These are phyloP conservation scores for Mycena capillaripes DNA, from an alignment of 768 basidiomycete species.

Conservation along the genomic window DNA sequence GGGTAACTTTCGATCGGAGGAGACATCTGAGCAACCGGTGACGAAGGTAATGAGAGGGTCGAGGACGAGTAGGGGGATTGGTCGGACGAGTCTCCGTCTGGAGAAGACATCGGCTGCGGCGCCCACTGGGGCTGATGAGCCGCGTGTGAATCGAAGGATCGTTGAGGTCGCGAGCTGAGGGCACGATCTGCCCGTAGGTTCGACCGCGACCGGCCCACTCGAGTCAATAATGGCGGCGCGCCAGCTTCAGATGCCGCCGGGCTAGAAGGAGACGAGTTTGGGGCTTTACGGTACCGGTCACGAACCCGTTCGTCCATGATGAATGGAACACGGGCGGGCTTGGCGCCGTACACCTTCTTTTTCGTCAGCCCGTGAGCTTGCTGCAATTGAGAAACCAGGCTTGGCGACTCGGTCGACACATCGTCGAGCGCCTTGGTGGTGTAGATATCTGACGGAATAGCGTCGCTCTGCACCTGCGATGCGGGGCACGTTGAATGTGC, in stretches of 20 bases:
- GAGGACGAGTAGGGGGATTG: conserved; percentile 23
- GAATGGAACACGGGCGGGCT: conserved; percentile 65
- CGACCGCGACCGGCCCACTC: not conserved
- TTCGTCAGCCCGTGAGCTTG: conserved; percentile 79
- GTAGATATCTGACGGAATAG: conserved; percentile 17
- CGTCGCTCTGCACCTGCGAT: not conserved
- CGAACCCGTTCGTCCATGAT: conserved; percentile 65
- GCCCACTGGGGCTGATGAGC: not conserved
- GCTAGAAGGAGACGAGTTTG: conserved; percentile 44
- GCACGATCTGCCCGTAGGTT: conserved; percentile 14
- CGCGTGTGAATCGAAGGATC: conserved; percentile 11
- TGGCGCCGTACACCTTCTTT: conserved; percentile 74
- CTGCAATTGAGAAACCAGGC: conserved; percentile 73
- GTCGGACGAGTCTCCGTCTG: conserved; percentile 1
- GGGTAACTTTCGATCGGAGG: not conserved
- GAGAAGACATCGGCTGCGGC: not conserved
- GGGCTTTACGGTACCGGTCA: conserved; percentile 47
- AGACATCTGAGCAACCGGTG: conserved; percentile 10
- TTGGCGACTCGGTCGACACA: conserved; percentile 53
- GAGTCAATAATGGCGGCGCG: conserved; percentile 43
- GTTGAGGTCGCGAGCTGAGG: conserved; percentile 8
- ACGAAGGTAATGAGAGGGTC: conserved; percentile 7
- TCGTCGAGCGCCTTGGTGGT: conserved; percentile 29
- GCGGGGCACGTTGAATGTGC: not conserved
- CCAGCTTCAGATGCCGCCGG: conserved; percentile 41